Percentiles rank a stretch among this genome's conserved stretches.
Evolutionary conservation across 768 basidiomycete genomes (phyloP).

Genomic region (Phylloporus sp.): DNA sequence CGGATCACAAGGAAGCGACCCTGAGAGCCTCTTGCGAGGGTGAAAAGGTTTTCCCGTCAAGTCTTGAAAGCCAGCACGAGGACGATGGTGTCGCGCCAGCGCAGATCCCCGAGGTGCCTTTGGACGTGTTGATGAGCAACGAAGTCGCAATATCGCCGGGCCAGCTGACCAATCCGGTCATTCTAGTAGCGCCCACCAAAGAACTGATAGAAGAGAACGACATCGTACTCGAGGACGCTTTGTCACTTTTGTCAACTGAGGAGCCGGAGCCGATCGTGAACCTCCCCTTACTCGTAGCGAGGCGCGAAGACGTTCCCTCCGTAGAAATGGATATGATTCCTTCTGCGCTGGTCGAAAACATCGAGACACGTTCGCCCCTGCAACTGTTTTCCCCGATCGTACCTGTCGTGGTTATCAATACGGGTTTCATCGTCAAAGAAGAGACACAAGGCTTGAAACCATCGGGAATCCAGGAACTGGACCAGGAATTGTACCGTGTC

Average conservation of each 20-base stretch:
- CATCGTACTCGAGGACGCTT: neutral
- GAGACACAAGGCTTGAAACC: neutral
- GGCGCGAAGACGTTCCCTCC: neutral
- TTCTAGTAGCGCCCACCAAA: neutral
- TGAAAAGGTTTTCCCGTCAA: neutral
- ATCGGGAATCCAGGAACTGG: neutral
- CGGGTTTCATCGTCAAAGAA: neutral
- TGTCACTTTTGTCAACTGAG: neutral
- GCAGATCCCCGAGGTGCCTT: neutral
- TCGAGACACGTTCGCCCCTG: constrained; percentile 13
- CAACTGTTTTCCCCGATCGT: neutral
- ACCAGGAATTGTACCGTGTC: neutral
- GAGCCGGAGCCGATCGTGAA: constrained; percentile 7
- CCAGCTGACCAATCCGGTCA: neutral
- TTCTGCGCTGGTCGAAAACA: constrained; percentile 1
- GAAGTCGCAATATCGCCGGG: neutral
- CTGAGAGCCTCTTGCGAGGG: neutral
- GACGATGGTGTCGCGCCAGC: neutral
- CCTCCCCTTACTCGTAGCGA: constrained; percentile 8
- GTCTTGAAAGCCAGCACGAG: neutral
- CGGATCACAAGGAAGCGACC: neutral
- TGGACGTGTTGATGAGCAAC: neutral
- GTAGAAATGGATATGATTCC: neutral
- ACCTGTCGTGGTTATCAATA: constrained; percentile 7
- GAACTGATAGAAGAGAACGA: neutral